Evolutionary conservation across 192 early-diverging fungal genomes (phyloP), one percentile per base, ranked within the genome.

Genomic region (Spizellomyces punctatus): DNA sequence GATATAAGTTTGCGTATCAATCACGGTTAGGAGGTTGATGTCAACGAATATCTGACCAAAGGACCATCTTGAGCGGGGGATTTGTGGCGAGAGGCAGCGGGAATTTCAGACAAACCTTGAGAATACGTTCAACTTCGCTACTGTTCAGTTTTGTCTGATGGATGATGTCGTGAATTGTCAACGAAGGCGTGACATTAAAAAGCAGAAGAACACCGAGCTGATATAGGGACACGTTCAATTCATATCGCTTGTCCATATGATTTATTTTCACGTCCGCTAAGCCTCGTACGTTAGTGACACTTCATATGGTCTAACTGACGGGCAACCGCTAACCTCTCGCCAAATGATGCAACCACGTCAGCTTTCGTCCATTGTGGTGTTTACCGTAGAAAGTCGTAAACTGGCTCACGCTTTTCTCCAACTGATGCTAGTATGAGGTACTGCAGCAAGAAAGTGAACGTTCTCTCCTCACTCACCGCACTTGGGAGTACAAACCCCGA

Each of bases 261-360:
- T 82, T 89, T 17, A 92, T 68, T 69, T 82, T 68, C 5, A 93
- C 80, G 57, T 93, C 92, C 17, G 83, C 91, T 91, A 63, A 49
- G 3, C 46, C 46, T 42, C 63, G 16, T 9, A 3, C 27, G 71
- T 63, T 41, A 63, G 22, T 49, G 50, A 6, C 6, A 4, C 12
- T 58, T 61, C 22, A 16, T 36, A 19, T 21, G 16, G 3, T 27
- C 5, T 6, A 54, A 54, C 5, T 4, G 49, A 67, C 17, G 5
- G 59, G 6, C 27, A 36, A 41, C 42, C 22, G 36, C 16, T 50
- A 63, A 91, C 92, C 92, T 83, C 86, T 83, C 21, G 82, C 89
- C 64, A 93, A 79, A 73, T 95, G 88, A 85, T 90, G 90, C 79
- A 93, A 80, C 94, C 94, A 95, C 17, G 85, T 80, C 57, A 95